Percentiles rank a stretch among this genome's conserved stretches.
phyloP scores from a whole-genome alignment of 208 protist species.

The Acanthamoeba healyi region DNA sequence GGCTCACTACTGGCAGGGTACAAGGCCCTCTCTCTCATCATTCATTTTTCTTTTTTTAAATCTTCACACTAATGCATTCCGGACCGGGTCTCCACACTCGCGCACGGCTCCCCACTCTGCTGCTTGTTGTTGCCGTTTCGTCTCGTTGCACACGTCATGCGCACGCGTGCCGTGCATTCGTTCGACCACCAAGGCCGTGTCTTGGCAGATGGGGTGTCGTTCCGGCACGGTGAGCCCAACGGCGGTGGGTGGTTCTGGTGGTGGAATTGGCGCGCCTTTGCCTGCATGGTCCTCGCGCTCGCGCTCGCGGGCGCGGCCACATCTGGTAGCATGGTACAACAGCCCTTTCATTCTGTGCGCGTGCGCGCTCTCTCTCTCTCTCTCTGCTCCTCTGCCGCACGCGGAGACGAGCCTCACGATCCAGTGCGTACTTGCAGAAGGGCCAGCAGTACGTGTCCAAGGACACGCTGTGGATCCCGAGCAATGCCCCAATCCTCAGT shows the following conservation, averaged over 20 bases:
- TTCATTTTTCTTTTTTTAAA: background rate
- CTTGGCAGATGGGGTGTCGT: background rate
- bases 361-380: background rate
- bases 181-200: background rate
- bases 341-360: background rate
- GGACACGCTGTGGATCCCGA: background rate
- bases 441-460: background rate
- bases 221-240: background rate
- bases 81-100: too few relatives aligned
- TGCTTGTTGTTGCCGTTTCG: too few relatives aligned
- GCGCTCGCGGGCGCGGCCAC: background rate
- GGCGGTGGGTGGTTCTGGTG: constrained; percentile 21
- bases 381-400: background rate
- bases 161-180: too few relatives aligned
- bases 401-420: background rate
- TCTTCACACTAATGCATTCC: background rate
- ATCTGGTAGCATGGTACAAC: background rate
- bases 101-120: too few relatives aligned
- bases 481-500: background rate
- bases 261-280: constrained; percentile 21
- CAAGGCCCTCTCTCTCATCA: background rate
- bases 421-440: background rate
- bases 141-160: too few relatives aligned
- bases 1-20: constrained; percentile 34
- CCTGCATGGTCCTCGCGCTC: background rate